phyloP scores from a whole-genome alignment of 2,329 filamentous ascomycete species.

The Pseudodiploospora longispora region DNA sequence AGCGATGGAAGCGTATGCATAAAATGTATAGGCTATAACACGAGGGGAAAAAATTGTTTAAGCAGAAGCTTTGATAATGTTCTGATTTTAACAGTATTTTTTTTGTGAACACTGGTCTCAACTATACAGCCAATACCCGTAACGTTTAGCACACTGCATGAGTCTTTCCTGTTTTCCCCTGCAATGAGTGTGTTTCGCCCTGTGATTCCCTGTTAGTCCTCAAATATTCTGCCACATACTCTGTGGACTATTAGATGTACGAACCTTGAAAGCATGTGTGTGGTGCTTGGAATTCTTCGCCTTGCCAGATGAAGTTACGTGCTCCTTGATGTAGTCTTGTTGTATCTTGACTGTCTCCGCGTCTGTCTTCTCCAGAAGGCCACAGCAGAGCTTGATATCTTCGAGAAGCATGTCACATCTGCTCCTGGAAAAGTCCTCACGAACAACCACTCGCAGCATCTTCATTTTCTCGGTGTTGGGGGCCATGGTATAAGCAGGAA shows the following conservation, averaged over 20 bases:
- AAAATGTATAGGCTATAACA: too few relatives aligned
- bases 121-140: too few relatives aligned
- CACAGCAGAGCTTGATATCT: conserved; percentile 72
- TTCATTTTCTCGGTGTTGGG: conserved; percentile 76
- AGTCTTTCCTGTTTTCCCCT: conserved; percentile 86
- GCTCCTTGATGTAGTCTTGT: conserved; percentile 53
- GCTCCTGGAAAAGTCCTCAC: conserved; percentile 81
- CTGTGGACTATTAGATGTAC: too few relatives aligned
- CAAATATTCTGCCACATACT: too few relatives aligned
- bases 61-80: too few relatives aligned
- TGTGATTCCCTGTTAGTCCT: conserved; percentile 19
- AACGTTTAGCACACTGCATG: conserved; percentile 66
- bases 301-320: conserved; percentile 46
- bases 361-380: conserved; percentile 67
- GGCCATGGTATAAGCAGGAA: conserved; percentile 96
- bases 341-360: conserved; percentile 60
- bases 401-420: conserved; percentile 70
- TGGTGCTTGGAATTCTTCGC: conserved; percentile 29
- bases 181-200: conserved; percentile 77
- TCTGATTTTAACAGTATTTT: too few relatives aligned
- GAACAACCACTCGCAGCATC: conserved; percentile 85
- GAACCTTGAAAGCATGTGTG: too few relatives aligned
- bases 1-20: too few relatives aligned
- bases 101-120: too few relatives aligned
- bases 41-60: too few relatives aligned